Conservation (phyloP, 805 yeast genomes). For the Starmerella apis region DNA sequence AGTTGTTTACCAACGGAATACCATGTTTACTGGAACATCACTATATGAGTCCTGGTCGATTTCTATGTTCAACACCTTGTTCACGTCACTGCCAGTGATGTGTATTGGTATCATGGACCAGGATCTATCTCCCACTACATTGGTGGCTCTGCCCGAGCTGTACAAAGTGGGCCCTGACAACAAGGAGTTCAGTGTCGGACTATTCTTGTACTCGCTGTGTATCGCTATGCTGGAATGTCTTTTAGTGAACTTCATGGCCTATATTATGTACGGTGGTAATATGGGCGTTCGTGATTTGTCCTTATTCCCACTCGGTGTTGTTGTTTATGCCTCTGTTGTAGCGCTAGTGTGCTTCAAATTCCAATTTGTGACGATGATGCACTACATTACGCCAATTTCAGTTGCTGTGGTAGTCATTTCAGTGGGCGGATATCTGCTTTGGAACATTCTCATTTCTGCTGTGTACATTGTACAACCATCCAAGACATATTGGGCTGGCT, state of each 20-base stretch:
- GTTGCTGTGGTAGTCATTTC: constrained; percentile 58
- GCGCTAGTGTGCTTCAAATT: constrained; percentile 66
- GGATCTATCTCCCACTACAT: constrained; percentile 78
- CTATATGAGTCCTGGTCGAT: constrained; percentile 92
- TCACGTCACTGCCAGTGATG: constrained; percentile 83
- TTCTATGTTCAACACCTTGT: constrained; percentile 92
- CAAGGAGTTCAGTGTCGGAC: constrained; percentile 57
- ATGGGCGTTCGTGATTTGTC: constrained; percentile 60
- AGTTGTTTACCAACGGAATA: constrained; percentile 71
- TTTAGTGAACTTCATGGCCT: constrained; percentile 55
- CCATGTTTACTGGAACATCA: constrained; percentile 86
- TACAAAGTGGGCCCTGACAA: constrained; percentile 67
- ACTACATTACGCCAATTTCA: constrained; percentile 55
- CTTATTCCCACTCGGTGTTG: constrained; percentile 69
- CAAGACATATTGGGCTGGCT: constrained; percentile 57
- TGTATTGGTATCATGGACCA: constrained; percentile 93
- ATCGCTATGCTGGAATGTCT: constrained; percentile 66
- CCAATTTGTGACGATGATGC: constrained; percentile 64
- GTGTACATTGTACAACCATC: constrained; percentile 47
- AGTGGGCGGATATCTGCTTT: constrained; percentile 71
- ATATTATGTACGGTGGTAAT: constrained; percentile 56
- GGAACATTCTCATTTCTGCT: constrained; percentile 69
- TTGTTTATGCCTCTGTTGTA: constrained; percentile 62
- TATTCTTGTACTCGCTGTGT: constrained; percentile 69
- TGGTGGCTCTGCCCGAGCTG: constrained; percentile 83